phyloP scores from a whole-genome alignment of 805 yeast genomes.

The Dipodascopsis uninucleata region DNA sequence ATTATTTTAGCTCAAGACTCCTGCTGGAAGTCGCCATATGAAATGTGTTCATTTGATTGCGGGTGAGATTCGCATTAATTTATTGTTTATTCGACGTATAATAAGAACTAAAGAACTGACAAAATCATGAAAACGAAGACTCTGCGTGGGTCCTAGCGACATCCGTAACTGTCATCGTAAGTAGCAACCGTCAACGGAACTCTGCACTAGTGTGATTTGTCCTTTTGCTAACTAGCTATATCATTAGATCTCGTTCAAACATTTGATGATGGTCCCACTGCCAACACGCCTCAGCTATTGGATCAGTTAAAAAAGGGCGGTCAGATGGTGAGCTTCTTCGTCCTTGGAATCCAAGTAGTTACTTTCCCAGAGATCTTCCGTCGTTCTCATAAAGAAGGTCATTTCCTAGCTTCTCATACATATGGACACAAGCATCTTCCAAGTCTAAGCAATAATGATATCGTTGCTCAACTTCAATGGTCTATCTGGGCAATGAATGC shows the following conservation, averaged over 20 bases:
- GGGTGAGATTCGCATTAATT: constrained; percentile 8
- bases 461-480: constrained; percentile 91
- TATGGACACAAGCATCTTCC: constrained; percentile 92
- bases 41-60: constrained; percentile 23
- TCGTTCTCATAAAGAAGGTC: constrained; percentile 57
- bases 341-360: constrained; percentile 77
- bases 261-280: constrained; percentile 93
- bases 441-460: constrained; percentile 66
- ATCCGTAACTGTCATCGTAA: constrained; percentile 17
- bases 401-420: constrained; percentile 81
- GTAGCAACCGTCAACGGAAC: constrained; percentile 3
- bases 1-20: constrained; percentile 16
- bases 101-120: background rate
- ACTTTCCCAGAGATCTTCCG: constrained; percentile 70
- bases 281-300: constrained; percentile 60
- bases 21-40: constrained; percentile 7
- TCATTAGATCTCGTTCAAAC: constrained; percentile 61
- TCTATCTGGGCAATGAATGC: constrained; percentile 98
- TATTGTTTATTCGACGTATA: background rate
- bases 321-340: constrained; percentile 70
- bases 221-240: background rate
- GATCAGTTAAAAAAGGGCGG: constrained; percentile 43
- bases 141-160: constrained; percentile 19
- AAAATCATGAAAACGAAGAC: background rate
- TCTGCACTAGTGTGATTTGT: background rate